Percentiles rank a stretch among this genome's conserved stretches.
Evolutionary conservation across 164 flowering plant species (phyloP).

Genomic region (Liquidambar formosana): DNA sequence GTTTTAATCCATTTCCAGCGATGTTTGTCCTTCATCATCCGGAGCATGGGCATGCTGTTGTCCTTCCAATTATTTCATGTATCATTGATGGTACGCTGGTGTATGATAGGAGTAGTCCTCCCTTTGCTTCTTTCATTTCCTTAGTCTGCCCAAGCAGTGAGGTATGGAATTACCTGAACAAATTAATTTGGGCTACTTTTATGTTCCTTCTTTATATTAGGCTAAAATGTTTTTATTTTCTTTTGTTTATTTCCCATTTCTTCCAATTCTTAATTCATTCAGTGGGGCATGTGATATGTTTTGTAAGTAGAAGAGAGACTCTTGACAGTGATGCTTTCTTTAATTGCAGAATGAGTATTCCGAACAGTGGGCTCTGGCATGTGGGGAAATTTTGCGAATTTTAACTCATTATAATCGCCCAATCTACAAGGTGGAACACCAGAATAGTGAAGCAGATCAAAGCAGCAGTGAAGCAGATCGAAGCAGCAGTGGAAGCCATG

Average conservation of each 20-base stretch:
- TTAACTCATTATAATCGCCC: constrained; percentile 96
- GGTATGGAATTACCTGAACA: constrained; percentile 42
- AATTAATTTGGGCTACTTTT: neutral
- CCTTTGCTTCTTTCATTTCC: constrained; percentile 91
- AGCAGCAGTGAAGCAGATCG: constrained; percentile 64
- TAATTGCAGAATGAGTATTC: constrained; percentile 75
- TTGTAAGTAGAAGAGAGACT: neutral
- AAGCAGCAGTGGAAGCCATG: constrained; percentile 58
- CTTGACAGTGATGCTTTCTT: neutral
- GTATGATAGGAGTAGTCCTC: constrained; percentile 66
- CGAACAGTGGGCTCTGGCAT: constrained; percentile 97
- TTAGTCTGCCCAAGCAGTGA: constrained; percentile 80
- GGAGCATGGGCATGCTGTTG: constrained; percentile 94
- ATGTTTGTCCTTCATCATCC: constrained; percentile 98
- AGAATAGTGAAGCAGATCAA: constrained; percentile 53
- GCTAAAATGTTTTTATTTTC: neutral
- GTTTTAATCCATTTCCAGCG: constrained; percentile 47
- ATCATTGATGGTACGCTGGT: constrained; percentile 84
- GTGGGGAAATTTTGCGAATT: constrained; percentile 86
- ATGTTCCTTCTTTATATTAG: neutral
- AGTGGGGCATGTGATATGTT: neutral
- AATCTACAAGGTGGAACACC: constrained; percentile 66
- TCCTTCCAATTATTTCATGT: constrained; percentile 89
- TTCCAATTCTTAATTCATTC: neutral
- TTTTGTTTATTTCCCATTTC: neutral